Percentiles rank a stretch among this genome's conserved stretches.
Conservation (phyloP, 1,284 basidiomycete species). For the Volvariella surrecta region DNA sequence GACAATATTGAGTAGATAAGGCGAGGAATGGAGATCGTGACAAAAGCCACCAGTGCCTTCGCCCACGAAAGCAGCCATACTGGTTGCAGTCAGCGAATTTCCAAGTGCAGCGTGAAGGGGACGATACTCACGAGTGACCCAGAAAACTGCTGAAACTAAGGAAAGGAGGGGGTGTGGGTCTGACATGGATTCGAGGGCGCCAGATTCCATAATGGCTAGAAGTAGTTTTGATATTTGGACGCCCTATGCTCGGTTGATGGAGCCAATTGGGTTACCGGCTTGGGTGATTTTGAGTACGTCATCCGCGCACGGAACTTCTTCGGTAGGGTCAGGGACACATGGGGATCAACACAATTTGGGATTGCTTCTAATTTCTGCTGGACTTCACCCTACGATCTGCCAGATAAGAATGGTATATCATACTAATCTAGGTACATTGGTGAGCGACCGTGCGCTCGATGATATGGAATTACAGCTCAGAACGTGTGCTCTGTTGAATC, state of each 20-base stretch:
- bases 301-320: too few relatives aligned
- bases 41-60: slow-evolving; percentile 62
- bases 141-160: slow-evolving; percentile 76
- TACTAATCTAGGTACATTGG: too few relatives aligned
- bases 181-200: slow-evolving; percentile 19
- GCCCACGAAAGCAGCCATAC: slow-evolving; percentile 79
- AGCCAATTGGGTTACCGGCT: too few relatives aligned
- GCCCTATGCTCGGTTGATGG: too few relatives aligned
- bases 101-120: slow-evolving; percentile 4
- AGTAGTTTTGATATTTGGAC: background rate
- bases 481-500: slow-evolving; percentile 85
- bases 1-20: slow-evolving; percentile 73
- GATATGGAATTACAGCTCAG: too few relatives aligned
- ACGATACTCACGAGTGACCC: slow-evolving; percentile 62
- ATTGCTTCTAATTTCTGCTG: too few relatives aligned
- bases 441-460: too few relatives aligned
- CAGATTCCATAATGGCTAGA: slow-evolving; percentile 23
- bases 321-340: too few relatives aligned
- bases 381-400: too few relatives aligned
- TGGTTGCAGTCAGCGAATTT: slow-evolving; percentile 20
- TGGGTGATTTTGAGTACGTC: too few relatives aligned
- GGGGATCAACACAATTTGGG: too few relatives aligned
- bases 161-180: slow-evolving; percentile 57
- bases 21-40: slow-evolving; percentile 74
- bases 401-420: too few relatives aligned